A percentile compares a stretch with the other conserved stretches of the same genome.
These are phyloP conservation scores for Oryza meyeriana DNA, from an alignment of 176 grass and related monocot genomes.

Conservation along the genomic window DNA sequence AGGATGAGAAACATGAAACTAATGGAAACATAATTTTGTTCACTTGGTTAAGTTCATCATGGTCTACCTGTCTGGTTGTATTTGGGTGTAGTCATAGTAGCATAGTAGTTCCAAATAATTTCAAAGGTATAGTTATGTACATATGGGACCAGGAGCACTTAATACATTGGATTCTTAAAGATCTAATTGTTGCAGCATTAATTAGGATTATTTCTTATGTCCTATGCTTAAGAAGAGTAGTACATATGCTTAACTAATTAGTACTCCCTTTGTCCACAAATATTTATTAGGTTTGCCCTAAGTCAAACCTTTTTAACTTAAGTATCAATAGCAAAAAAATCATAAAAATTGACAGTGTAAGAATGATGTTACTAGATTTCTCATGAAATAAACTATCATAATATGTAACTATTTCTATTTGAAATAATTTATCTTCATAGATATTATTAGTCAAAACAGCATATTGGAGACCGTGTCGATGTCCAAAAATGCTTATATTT, in stretches of 20 bases:
- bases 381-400: too few relatives aligned
- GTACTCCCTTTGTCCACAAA: too few relatives aligned
- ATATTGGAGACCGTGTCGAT: too few relatives aligned
- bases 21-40: background rate
- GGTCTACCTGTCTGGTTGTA: background rate
- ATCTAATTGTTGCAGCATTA: slow-evolving; percentile 32
- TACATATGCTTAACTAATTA: background rate
- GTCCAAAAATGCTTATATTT: too few relatives aligned
- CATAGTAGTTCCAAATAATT: slow-evolving; percentile 1
- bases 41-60: background rate
- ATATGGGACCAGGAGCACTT: slow-evolving; percentile 19
- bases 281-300: too few relatives aligned
- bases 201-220: slow-evolving; percentile 2
- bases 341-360: too few relatives aligned
- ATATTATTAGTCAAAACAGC: too few relatives aligned
- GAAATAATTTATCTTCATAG: too few relatives aligned
- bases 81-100: background rate
- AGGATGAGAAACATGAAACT: background rate
- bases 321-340: too few relatives aligned
- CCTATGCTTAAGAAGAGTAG: slow-evolving; percentile 2
- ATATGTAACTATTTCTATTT: too few relatives aligned
- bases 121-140: background rate
- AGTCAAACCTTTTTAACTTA: too few relatives aligned
- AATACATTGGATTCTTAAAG: slow-evolving; percentile 16
- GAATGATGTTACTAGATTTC: too few relatives aligned